A percentile compares a stretch with the other conserved stretches of the same genome.
These are phyloP conservation scores for Schrenkiella parvula DNA, from an alignment of 345 rosid genomes.

Conservation along the genomic window DNA sequence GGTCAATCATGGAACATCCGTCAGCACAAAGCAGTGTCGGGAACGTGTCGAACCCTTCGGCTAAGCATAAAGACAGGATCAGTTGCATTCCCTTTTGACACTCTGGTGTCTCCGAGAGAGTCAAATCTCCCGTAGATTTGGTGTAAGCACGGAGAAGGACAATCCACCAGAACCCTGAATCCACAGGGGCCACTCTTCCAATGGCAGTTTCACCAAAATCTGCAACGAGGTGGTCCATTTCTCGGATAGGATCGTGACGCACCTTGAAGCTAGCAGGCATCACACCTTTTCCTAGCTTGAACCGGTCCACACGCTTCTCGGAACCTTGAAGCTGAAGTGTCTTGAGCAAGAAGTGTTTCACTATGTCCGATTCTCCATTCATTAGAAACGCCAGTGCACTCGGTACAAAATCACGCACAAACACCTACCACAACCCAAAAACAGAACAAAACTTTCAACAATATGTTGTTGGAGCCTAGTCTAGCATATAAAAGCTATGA, in stretches of 20 bases:
- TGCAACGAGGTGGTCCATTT: slow-evolving; percentile 63
- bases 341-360: slow-evolving; percentile 69
- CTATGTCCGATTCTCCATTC: slow-evolving; percentile 86
- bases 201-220: slow-evolving; percentile 92
- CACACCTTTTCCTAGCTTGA: slow-evolving; percentile 81
- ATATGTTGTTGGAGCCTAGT: neutral
- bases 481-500: neutral
- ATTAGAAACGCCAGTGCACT: slow-evolving; percentile 86
- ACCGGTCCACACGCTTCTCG: slow-evolving; percentile 70
- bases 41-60: slow-evolving; percentile 87
- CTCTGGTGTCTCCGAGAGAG: slow-evolving; percentile 69
- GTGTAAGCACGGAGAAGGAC: slow-evolving; percentile 87
- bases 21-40: slow-evolving; percentile 91
- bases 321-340: slow-evolving; percentile 81
- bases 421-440: slow-evolving; percentile 43
- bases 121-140: slow-evolving; percentile 74
- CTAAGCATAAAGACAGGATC: slow-evolving; percentile 61
- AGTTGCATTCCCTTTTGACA: slow-evolving; percentile 85
- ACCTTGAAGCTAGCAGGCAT: slow-evolving; percentile 96
- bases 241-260: slow-evolving; percentile 65
- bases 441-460: neutral
- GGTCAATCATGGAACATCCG: slow-evolving; percentile 88
- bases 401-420: slow-evolving; percentile 85
- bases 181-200: slow-evolving; percentile 90
- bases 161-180: slow-evolving; percentile 96